Conservation (phyloP, 2,329 filamentous ascomycete genomes). For the Phaeosphaeria sp. region DNA sequence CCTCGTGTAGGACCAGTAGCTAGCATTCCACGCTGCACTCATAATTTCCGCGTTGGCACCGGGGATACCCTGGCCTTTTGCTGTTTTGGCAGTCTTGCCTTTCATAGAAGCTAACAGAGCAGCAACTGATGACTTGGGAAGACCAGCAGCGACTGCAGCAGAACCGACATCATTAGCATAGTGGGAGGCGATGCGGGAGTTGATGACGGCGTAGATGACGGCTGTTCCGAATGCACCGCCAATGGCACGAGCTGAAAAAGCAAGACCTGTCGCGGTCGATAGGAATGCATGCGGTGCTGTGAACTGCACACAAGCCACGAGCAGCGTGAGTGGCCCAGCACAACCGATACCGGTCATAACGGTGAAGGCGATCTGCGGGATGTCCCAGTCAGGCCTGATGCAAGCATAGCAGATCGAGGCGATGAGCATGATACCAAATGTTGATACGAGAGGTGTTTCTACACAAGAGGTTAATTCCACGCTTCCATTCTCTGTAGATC, state of each 20-base stretch:
- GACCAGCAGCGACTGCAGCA: conserved; percentile 30
- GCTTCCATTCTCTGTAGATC: not conserved
- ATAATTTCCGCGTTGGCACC: conserved; percentile 26
- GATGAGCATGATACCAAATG: conserved; percentile 37
- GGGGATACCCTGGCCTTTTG: conserved; percentile 14
- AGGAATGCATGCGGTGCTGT: conserved; percentile 39
- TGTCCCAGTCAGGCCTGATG: conserved; percentile 33
- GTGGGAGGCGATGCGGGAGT: conserved; percentile 27
- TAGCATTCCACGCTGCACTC: conserved; percentile 30
- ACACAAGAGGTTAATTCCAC: not conserved
- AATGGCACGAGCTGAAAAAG: conserved; percentile 41
- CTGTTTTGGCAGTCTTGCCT: conserved; percentile 16
- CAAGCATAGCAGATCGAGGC: conserved; percentile 34
- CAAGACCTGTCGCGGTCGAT: conserved; percentile 40
- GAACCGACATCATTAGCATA: conserved; percentile 25
- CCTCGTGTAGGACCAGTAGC: conserved; percentile 37
- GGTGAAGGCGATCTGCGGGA: conserved; percentile 33
- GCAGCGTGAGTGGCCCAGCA: conserved; percentile 38
- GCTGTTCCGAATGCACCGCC: conserved; percentile 42
- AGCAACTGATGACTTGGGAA: conserved; percentile 25
- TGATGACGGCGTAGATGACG: conserved; percentile 39
- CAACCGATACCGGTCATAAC: conserved; percentile 36
- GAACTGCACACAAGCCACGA: conserved; percentile 42
- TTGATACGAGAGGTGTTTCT: conserved; percentile 34
- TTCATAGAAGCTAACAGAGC: conserved; percentile 29